Evolutionary conservation across 352 stramenopile species (phyloP).

Genomic region (Saprolegnia diclina): DNA sequence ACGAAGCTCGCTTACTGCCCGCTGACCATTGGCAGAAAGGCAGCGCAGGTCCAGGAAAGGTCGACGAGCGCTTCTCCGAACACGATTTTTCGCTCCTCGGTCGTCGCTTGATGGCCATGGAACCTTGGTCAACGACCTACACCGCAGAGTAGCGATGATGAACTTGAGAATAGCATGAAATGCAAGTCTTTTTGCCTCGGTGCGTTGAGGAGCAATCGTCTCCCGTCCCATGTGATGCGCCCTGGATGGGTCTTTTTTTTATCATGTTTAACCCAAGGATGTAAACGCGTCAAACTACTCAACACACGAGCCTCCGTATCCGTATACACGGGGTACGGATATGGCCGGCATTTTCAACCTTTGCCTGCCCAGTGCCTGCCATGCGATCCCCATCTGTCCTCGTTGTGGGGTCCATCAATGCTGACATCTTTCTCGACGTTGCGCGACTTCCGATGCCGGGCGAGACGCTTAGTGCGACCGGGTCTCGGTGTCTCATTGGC

Average conservation of each 20-base stretch:
- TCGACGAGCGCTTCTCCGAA: conserved; percentile 52
- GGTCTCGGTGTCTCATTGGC: conserved; percentile 52
- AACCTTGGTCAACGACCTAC: background rate
- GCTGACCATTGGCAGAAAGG: conserved; percentile 76
- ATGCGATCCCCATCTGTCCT: conserved; percentile 33
- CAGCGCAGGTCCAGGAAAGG: conserved; percentile 41
- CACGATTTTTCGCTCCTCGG: conserved; percentile 65
- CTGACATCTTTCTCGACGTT: conserved; percentile 74
- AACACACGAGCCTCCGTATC: no score
- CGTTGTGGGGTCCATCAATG: conserved; percentile 78
- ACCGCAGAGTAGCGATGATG: no score
- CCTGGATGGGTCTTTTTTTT: no score
- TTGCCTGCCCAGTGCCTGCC: background rate
- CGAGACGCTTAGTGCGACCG: conserved; percentile 55
- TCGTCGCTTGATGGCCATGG: conserved; percentile 52
- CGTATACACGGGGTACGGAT: no score
- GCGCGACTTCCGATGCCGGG: conserved; percentile 54
- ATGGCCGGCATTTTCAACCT: background rate
- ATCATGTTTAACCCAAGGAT: no score
- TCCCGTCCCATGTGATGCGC: no score
- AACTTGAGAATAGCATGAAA: no score
- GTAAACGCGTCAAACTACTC: background rate
- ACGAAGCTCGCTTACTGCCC: conserved; percentile 52
- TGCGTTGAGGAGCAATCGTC: background rate
- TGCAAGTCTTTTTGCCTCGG: background rate